phyloP scores from a whole-genome alignment of 2,329 filamentous ascomycete genomes.

The Beauveria brongniartii region DNA sequence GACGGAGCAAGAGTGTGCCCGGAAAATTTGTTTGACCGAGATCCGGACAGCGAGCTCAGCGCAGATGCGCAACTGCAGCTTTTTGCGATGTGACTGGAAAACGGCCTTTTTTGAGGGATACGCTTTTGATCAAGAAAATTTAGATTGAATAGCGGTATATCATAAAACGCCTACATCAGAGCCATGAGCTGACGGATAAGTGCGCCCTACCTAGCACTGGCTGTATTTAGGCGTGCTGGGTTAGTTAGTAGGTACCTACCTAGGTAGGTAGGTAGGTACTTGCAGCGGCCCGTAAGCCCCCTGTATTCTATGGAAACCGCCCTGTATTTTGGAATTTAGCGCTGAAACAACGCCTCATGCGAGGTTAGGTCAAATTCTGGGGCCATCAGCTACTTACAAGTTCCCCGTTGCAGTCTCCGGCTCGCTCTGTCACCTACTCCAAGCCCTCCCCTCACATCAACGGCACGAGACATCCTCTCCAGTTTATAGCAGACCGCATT shows the following conservation, averaged over 20 bases:
- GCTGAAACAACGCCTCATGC: not conserved
- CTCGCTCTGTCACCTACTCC: not conserved
- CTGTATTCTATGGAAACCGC: not conserved
- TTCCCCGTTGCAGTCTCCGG: not conserved
- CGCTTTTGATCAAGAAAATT: too few species aligned
- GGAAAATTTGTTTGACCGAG: conserved; percentile 6
- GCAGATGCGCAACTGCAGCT: too few species aligned
- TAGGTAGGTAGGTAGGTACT: too few species aligned
- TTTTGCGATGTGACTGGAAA: too few species aligned
- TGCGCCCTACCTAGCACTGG: too few species aligned
- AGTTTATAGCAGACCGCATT: not conserved
- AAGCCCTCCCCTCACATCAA: conserved; percentile 1
- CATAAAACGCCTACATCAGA: too few species aligned
- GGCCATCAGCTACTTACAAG: not conserved
- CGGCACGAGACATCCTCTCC: conserved; percentile 4
- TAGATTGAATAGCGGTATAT: too few species aligned
- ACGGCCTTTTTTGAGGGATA: too few species aligned
- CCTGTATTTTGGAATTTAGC: not conserved
- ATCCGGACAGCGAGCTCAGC: not conserved
- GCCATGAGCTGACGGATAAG: too few species aligned
- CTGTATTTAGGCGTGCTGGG: too few species aligned
- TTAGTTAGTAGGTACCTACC: not conserved
- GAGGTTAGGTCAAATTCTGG: not conserved
- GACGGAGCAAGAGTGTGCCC: not conserved
- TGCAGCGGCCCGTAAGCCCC: not conserved